phyloP scores from a whole-genome alignment of 2,329 filamentous ascomycete genomes.

The Pseudogymnoascus sp. region DNA sequence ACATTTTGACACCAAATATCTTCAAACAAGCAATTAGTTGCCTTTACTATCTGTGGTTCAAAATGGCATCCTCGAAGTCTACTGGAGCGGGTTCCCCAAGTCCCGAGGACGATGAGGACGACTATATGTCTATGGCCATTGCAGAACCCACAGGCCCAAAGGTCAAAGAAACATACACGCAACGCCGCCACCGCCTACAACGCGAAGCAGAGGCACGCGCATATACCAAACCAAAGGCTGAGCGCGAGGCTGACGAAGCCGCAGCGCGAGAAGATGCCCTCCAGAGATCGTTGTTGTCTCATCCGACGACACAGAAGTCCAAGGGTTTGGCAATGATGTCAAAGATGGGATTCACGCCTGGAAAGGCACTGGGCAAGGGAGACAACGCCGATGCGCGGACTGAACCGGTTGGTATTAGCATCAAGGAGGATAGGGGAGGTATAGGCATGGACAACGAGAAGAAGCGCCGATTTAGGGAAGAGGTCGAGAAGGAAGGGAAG shows the following conservation, averaged over 20 bases:
- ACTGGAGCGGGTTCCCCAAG: background rate
- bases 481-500: slow-evolving; percentile 50
- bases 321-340: slow-evolving; percentile 97
- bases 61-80: background rate
- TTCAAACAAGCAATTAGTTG: background rate
- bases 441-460: slow-evolving; percentile 77
- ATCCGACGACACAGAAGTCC: slow-evolving; percentile 48
- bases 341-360: slow-evolving; percentile 80
- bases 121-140: slow-evolving; percentile 97
- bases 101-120: slow-evolving; percentile 57
- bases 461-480: slow-evolving; percentile 65
- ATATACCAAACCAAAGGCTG: slow-evolving; percentile 68
- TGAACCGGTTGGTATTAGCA: slow-evolving; percentile 66
- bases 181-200: slow-evolving; percentile 36
- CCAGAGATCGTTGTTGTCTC: slow-evolving; percentile 60
- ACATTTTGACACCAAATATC: background rate
- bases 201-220: slow-evolving; percentile 60
- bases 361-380: slow-evolving; percentile 63
- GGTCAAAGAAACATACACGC: slow-evolving; percentile 52
- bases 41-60: background rate
- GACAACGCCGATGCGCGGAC: slow-evolving; percentile 35
- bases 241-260: slow-evolving; percentile 66
- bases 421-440: slow-evolving; percentile 74
- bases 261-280: slow-evolving; percentile 67
- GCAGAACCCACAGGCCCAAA: slow-evolving; percentile 46